Conservation (phyloP, 2,329 filamentous ascomycete species). For the Colletotrichum liriopes region DNA sequence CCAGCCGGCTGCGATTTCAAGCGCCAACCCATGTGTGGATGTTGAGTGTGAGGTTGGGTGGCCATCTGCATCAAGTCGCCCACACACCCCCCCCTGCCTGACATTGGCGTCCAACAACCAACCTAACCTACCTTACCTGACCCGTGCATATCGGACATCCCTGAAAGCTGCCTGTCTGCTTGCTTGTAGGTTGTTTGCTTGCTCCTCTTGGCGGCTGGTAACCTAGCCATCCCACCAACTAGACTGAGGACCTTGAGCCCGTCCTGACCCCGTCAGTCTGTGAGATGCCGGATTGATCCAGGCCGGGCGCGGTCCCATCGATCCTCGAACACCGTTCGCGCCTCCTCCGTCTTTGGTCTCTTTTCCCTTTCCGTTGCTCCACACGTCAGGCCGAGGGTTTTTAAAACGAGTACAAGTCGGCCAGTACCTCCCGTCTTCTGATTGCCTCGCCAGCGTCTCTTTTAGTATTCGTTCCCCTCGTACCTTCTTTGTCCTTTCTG, state of each 20-base stretch:
- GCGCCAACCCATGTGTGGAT: not conserved
- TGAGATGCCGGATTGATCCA: slow-evolving; percentile 27
- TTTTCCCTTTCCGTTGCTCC: slow-evolving; percentile 38
- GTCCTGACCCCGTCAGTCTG: slow-evolving; percentile 2
- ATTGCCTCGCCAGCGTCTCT: slow-evolving; percentile 4
- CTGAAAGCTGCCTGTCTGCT: slow-evolving; percentile 13
- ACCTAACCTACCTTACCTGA: slow-evolving; percentile 3
- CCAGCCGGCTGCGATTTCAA: slow-evolving; percentile 12
- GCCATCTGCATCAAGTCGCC: slow-evolving; percentile 11
- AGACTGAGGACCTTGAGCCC: slow-evolving; percentile 1
- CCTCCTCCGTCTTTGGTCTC: slow-evolving; percentile 21
- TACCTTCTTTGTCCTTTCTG: slow-evolving; percentile 30
- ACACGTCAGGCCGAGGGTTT: slow-evolving; percentile 9
- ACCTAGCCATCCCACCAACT: not conserved
- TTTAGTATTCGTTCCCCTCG: slow-evolving; percentile 7
- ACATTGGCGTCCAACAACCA: slow-evolving; percentile 13
- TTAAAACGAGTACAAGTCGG: slow-evolving; percentile 25
- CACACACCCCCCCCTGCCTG: not conserved
- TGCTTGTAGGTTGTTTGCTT: slow-evolving; percentile 11
- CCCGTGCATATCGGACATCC: slow-evolving; percentile 22
- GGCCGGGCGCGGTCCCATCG: slow-evolving; percentile 26
- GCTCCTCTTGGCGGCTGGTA: not conserved
- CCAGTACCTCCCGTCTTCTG: slow-evolving; percentile 14
- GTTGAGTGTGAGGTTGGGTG: not conserved
- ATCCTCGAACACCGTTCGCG: slow-evolving; percentile 33